These are phyloP conservation scores for Aspergillus ochraceoroseus DNA, from an alignment of 2,329 filamentous ascomycete species.

Conservation along the genomic window DNA sequence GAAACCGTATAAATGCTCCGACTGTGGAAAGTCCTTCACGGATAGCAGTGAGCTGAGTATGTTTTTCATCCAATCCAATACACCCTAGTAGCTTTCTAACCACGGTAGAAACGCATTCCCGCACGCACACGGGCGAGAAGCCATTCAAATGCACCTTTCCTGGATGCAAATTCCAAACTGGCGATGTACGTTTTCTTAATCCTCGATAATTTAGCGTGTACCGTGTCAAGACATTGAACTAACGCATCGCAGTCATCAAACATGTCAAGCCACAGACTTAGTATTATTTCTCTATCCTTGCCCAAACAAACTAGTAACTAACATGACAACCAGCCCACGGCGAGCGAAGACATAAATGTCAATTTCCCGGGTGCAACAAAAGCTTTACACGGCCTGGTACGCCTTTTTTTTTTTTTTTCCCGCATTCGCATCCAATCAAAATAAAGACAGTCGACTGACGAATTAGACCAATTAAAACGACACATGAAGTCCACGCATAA, in stretches of 20 bases:
- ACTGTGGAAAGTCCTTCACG: conserved; percentile 42
- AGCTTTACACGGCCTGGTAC: conserved; percentile 45
- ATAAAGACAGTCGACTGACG: not conserved
- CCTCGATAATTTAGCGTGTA: no score
- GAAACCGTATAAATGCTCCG: conserved; percentile 41
- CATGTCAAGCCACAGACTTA: conserved; percentile 44
- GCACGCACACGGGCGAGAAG: conserved; percentile 43
- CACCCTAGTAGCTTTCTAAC: conserved; percentile 19
- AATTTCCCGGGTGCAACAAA: conserved; percentile 38
- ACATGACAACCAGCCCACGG: conserved; percentile 33
- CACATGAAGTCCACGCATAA: conserved; percentile 40
- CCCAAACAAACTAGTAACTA: no score
- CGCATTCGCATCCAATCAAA: no score
- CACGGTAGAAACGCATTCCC: conserved; percentile 39
- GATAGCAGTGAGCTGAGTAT: conserved; percentile 45
- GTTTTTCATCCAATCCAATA: conserved; percentile 7
- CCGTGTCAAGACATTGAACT: conserved; percentile 31
- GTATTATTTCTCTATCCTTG: conserved; percentile 29
- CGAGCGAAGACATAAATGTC: conserved; percentile 42
- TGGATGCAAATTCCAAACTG: conserved; percentile 43
- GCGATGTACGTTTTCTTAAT: conserved; percentile 35
- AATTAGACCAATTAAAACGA: conserved; percentile 40
- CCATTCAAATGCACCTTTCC: conserved; percentile 43
- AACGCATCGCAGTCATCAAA: conserved; percentile 37
- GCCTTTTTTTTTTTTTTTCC: no score